These are phyloP conservation scores for Leishmania guyanensis DNA, from an alignment of 208 protist species.

Conservation along the genomic window DNA sequence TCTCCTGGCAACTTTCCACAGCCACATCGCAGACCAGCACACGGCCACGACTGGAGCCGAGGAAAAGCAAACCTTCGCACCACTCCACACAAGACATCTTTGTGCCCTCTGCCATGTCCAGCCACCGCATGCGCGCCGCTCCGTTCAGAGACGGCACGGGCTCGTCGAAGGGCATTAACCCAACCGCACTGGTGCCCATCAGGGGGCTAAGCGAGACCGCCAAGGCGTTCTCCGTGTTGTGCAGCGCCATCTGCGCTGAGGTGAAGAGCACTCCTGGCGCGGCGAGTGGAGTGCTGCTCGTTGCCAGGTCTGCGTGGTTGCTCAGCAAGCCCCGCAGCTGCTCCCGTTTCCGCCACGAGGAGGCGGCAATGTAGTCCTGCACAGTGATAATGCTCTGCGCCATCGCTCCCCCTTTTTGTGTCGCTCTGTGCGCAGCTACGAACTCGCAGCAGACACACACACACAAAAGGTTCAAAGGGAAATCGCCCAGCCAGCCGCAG, in stretches of 20 bases:
- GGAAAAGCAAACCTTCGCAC: constrained; percentile 61
- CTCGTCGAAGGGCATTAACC: constrained; percentile 53
- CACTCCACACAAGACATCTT: constrained; percentile 57
- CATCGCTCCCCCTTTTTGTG: constrained; percentile 27
- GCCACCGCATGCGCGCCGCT: constrained; percentile 66
- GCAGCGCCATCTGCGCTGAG: constrained; percentile 58
- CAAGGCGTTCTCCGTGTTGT: constrained; percentile 60
- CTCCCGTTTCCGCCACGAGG: constrained; percentile 69
- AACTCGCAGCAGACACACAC: not conserved
- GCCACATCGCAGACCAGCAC: constrained; percentile 57
- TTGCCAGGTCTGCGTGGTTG: constrained; percentile 46
- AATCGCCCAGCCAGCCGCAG: not conserved
- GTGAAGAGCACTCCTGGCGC: constrained; percentile 56
- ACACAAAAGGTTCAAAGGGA: not conserved
- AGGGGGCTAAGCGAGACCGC: constrained; percentile 70
- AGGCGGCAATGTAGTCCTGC: constrained; percentile 62
- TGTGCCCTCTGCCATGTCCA: constrained; percentile 52
- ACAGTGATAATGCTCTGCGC: constrained; percentile 68
- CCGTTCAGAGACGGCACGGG: constrained; percentile 38
- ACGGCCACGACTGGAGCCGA: constrained; percentile 72
- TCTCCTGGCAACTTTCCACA: constrained; percentile 26
- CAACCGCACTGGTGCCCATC: constrained; percentile 53
- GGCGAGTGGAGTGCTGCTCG: constrained; percentile 42
- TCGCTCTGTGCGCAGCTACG: too few species aligned
- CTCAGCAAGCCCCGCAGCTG: constrained; percentile 60